Conservation (phyloP, 768 basidiomycete species). For the Tephrocybe sp. region DNA sequence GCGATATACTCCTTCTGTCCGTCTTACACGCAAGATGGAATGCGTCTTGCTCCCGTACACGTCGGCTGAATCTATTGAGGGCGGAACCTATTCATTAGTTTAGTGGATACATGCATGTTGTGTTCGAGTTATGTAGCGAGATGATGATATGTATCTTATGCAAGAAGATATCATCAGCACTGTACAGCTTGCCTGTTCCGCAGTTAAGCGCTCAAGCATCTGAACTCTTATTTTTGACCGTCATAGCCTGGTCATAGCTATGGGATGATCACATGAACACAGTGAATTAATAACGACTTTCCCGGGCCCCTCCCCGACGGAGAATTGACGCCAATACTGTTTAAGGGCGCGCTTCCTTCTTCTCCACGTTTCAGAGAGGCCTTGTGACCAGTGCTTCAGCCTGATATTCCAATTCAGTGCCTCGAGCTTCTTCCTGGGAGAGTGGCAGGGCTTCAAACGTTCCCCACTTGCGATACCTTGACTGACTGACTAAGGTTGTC, state of each 20-base stretch:
- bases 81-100: too few relatives aligned
- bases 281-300: conserved; percentile 2
- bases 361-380: conserved; percentile 16
- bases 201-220: not conserved
- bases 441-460: conserved; percentile 1
- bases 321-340: conserved; percentile 5
- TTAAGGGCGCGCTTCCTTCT: conserved; percentile 7
- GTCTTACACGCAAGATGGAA: conserved; percentile 3
- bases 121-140: not conserved
- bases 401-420: conserved; percentile 12
- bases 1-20: conserved; percentile 1
- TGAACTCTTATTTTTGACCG: not conserved
- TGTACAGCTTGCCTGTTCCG: not conserved
- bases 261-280: too few relatives aligned
- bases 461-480: conserved; percentile 1
- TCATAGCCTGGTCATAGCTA: too few relatives aligned
- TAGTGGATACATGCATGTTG: not conserved
- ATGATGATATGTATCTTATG: not conserved
- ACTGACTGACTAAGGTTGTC: not conserved
- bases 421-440: conserved; percentile 20
- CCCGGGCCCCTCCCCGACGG: conserved; percentile 5
- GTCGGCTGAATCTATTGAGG: conserved; percentile 6
- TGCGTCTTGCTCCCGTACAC: conserved; percentile 10
- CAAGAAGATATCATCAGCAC: not conserved
- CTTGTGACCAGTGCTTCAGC: conserved; percentile 14